phyloP scores from a whole-genome alignment of 2,329 filamentous ascomycete genomes.

The Bipolaris bicolor region DNA sequence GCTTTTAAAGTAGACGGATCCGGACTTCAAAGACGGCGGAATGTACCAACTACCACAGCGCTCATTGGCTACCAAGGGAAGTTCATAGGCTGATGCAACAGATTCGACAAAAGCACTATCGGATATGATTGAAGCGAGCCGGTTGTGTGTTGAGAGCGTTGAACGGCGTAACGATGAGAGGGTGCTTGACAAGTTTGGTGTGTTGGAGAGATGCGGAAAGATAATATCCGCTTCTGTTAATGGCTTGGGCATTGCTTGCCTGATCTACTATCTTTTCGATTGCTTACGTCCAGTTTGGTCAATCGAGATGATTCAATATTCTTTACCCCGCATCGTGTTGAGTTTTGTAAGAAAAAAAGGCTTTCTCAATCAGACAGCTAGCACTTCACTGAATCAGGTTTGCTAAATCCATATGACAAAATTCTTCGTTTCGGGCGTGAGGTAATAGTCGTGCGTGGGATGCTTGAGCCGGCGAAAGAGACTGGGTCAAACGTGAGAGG shows the following conservation, averaged over 20 bases:
- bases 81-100: constrained; percentile 61
- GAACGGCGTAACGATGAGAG: constrained; percentile 76
- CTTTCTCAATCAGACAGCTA: not conserved
- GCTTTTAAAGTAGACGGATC: constrained; percentile 94
- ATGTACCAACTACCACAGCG: constrained; percentile 98
- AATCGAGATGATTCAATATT: not conserved
- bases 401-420: not conserved
- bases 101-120: constrained; percentile 77
- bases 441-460: not conserved
- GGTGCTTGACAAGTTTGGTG: constrained; percentile 67
- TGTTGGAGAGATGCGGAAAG: constrained; percentile 63
- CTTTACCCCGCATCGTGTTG: constrained; percentile 11
- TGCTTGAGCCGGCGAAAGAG: not conserved
- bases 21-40: constrained; percentile 65
- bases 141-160: constrained; percentile 79
- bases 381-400: not conserved
- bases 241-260: constrained; percentile 30
- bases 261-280: not conserved
- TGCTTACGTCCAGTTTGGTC: not conserved
- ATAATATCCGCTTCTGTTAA: constrained; percentile 53
- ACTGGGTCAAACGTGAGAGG: not conserved
- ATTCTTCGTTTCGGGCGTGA: not conserved
- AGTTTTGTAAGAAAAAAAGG: not conserved
- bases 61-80: constrained; percentile 89
- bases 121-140: constrained; percentile 75